These are phyloP conservation scores for Gastrolobium bilobum DNA, from an alignment of 306 rosid species.

Conservation along the genomic window DNA sequence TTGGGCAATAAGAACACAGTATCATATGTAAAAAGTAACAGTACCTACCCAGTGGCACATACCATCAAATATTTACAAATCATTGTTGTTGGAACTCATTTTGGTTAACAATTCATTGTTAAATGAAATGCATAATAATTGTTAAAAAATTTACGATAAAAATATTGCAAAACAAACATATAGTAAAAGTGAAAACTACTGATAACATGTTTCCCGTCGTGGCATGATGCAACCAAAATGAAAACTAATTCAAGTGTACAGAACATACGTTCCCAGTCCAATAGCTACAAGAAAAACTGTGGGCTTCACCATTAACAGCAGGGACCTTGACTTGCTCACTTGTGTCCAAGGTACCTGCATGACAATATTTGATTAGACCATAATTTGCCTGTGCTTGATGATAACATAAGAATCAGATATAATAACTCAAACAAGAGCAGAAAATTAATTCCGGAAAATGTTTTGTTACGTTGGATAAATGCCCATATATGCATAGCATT, in stretches of 20 bases:
- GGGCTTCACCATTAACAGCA: slow-evolving; percentile 85
- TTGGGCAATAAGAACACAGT: slow-evolving; percentile 26
- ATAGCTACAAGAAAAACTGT: slow-evolving; percentile 79
- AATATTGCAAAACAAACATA: slow-evolving; percentile 21
- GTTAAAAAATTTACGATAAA: neutral
- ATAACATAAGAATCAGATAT: slow-evolving; percentile 5
- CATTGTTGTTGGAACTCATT: slow-evolving; percentile 11
- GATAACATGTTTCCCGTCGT: slow-evolving; percentile 15
- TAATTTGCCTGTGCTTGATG: slow-evolving; percentile 28
- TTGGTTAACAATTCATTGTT: slow-evolving; percentile 1
- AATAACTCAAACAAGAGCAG: slow-evolving; percentile 10
- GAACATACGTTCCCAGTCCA: slow-evolving; percentile 87
- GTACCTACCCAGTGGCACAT: neutral
- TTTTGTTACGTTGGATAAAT: neutral
- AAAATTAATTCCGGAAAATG: slow-evolving; percentile 16
- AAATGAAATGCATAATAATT: slow-evolving; percentile 13
- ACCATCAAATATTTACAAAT: slow-evolving; percentile 32
- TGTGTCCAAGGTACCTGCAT: slow-evolving; percentile 97
- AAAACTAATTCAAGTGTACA: slow-evolving; percentile 21
- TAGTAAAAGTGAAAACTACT: slow-evolving; percentile 17
- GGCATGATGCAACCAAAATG: slow-evolving; percentile 30
- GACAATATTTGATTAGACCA: slow-evolving; percentile 44
- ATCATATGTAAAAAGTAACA: slow-evolving; percentile 12
- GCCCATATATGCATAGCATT: neutral
- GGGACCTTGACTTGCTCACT: slow-evolving; percentile 90